phyloP scores from a whole-genome alignment of 179 eudicot genomes.

The Beta lomatogona region DNA sequence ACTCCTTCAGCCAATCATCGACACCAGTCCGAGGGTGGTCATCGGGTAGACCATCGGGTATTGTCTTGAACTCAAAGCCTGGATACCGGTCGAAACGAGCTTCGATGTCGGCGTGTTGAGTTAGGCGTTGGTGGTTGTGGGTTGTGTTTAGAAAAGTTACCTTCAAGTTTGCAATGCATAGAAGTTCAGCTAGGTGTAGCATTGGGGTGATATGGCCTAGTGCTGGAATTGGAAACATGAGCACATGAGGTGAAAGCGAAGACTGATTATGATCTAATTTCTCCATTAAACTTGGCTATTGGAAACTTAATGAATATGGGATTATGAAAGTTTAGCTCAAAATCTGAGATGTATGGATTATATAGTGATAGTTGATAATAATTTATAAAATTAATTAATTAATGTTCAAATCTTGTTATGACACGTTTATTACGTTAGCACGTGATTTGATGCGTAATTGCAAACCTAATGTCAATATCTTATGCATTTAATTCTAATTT shows the following conservation, averaged over 20 bases:
- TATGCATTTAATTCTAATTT: too few relatives aligned
- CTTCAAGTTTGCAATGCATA: slow-evolving; percentile 50
- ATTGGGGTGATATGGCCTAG: slow-evolving; percentile 60
- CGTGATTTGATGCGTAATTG: too few relatives aligned
- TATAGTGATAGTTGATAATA: too few relatives aligned
- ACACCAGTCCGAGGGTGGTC: not conserved
- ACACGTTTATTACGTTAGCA: too few relatives aligned
- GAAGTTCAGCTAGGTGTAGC: slow-evolving; percentile 61
- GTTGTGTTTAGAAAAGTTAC: slow-evolving; percentile 56
- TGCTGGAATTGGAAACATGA: slow-evolving; percentile 54
- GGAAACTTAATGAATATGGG: too few relatives aligned
- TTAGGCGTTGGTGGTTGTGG: slow-evolving; percentile 45
- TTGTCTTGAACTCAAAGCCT: slow-evolving; percentile 40
- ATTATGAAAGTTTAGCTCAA: not conserved
- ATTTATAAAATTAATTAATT: too few relatives aligned
- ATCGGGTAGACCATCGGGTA: slow-evolving; percentile 27
- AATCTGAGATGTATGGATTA: not conserved
- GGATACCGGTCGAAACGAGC: slow-evolving; percentile 41
- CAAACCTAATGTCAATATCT: too few relatives aligned
- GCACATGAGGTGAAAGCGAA: slow-evolving; percentile 43
- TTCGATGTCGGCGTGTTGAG: slow-evolving; percentile 33
- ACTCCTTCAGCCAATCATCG: not conserved
- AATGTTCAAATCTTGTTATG: too few relatives aligned
- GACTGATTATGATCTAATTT: slow-evolving; percentile 16
- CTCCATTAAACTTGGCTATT: not conserved